A percentile compares a stretch with the other conserved stretches of the same genome.
Evolutionary conservation across 768 basidiomycete species (phyloP).

Genomic region (Trametes villosa): DNA sequence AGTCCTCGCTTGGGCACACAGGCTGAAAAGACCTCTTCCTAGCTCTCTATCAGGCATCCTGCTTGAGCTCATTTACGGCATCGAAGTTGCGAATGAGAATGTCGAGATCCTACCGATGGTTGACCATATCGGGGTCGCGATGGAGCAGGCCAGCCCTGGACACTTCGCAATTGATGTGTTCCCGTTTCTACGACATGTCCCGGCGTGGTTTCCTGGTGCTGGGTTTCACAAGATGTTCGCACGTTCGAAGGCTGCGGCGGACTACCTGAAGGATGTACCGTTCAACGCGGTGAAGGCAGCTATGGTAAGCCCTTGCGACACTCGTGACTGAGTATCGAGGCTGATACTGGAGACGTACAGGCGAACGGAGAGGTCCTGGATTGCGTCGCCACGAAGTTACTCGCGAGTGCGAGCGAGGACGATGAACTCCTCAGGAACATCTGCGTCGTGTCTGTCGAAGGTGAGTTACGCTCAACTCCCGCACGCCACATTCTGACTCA

Average conservation of each 20-base stretch:
- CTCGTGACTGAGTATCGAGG: no score
- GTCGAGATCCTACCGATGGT: not conserved
- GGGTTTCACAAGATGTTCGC: not conserved
- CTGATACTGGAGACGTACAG: no score
- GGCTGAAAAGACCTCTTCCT: no score
- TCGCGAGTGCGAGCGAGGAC: no score
- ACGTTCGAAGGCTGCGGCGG: not conserved
- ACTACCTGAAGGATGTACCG: not conserved
- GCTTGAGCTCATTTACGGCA: not conserved
- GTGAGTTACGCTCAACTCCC: no score
- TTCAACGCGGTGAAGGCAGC: not conserved
- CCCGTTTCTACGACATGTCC: slow-evolving; percentile 6
- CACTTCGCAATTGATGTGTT: not conserved
- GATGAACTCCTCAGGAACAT: no score
- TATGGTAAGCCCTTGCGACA: not conserved
- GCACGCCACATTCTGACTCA: no score
- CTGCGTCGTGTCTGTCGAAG: no score
- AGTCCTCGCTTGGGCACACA: no score
- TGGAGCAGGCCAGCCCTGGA: not conserved
- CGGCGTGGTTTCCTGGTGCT: slow-evolving; percentile 14
- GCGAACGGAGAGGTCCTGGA: no score
- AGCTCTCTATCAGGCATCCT: no score
- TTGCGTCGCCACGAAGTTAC: no score
- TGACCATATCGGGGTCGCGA: not conserved
- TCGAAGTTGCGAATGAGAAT: not conserved